phyloP scores from a whole-genome alignment of 2,329 filamentous ascomycete genomes.

The Pestalotiopsis fici region DNA sequence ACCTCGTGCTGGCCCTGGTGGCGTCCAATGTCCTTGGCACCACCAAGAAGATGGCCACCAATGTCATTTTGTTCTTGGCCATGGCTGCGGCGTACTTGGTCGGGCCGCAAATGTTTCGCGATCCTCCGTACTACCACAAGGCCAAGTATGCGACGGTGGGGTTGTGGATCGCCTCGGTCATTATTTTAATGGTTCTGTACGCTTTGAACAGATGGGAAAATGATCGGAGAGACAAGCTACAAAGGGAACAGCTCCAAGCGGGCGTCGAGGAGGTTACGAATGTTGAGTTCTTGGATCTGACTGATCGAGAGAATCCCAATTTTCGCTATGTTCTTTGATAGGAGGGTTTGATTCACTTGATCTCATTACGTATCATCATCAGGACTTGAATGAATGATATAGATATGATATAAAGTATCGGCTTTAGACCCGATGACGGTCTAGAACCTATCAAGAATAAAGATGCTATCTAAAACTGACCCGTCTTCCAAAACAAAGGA shows the following conservation, averaged over 20 bases:
- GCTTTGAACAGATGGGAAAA: constrained; percentile 5
- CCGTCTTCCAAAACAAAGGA: too few species aligned
- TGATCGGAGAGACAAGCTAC: background rate
- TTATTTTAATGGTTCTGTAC: background rate
- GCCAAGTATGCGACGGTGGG: constrained; percentile 9
- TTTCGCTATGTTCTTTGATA: constrained; percentile 4
- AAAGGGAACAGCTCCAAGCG: background rate
- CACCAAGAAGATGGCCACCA: constrained; percentile 35
- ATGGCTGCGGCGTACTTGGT: constrained; percentile 2
- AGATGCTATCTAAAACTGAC: too few species aligned
- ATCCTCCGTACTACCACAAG: constrained; percentile 3
- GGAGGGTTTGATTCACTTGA: background rate
- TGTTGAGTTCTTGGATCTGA: constrained; percentile 9
- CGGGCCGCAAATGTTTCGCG: constrained; percentile 7
- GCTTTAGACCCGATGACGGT: too few species aligned
- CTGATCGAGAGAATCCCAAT: constrained; percentile 4
- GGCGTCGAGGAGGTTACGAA: background rate
- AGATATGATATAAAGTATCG: too few species aligned
- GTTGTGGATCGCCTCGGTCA: background rate
- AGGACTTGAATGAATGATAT: too few species aligned
- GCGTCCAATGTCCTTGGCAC: constrained; percentile 34
- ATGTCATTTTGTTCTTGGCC: constrained; percentile 27
- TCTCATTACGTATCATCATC: too few species aligned
- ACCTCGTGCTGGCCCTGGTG: constrained; percentile 25
- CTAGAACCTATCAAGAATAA: too few species aligned